phyloP scores from a whole-genome alignment of 495 filamentous ascomycete genomes.

The Penicillium mononematosum region DNA sequence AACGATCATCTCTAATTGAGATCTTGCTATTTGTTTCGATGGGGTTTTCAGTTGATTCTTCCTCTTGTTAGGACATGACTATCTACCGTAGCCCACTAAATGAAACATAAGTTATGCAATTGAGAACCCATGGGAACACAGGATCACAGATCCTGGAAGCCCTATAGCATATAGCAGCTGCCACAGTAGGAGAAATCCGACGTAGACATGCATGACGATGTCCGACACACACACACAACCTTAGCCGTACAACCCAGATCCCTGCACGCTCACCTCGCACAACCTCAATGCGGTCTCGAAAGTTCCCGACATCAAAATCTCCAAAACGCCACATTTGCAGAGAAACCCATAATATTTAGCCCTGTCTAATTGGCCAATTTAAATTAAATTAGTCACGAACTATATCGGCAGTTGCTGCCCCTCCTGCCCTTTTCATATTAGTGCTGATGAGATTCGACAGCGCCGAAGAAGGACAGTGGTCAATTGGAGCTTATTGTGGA shows the following conservation, averaged over 20 bases:
- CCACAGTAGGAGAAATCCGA: background rate
- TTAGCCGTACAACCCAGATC: background rate
- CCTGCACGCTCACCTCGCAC: background rate
- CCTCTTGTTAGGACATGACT: background rate
- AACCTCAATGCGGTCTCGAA: background rate
- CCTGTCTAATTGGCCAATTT: background rate
- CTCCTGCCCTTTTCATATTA: constrained; percentile 1
- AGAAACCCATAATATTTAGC: background rate
- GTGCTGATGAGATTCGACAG: constrained; percentile 12
- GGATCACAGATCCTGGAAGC: background rate
- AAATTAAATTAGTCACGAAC: background rate
- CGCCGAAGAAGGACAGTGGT: background rate
- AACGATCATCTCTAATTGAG: background rate
- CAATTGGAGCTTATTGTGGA: background rate
- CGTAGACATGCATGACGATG: background rate
- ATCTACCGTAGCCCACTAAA: constrained; percentile 3
- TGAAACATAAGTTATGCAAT: background rate
- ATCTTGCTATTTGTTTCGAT: background rate
- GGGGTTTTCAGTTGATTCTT: background rate
- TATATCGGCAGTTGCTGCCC: background rate
- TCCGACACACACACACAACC: background rate
- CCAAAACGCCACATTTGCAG: background rate
- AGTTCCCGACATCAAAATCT: background rate
- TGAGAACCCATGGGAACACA: background rate
- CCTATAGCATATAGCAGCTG: background rate